A percentile compares a stretch with the other conserved stretches of the same genome.
phyloP scores from a whole-genome alignment of 2,329 filamentous ascomycete genomes.

The Pseudogymnoascus destructans region DNA sequence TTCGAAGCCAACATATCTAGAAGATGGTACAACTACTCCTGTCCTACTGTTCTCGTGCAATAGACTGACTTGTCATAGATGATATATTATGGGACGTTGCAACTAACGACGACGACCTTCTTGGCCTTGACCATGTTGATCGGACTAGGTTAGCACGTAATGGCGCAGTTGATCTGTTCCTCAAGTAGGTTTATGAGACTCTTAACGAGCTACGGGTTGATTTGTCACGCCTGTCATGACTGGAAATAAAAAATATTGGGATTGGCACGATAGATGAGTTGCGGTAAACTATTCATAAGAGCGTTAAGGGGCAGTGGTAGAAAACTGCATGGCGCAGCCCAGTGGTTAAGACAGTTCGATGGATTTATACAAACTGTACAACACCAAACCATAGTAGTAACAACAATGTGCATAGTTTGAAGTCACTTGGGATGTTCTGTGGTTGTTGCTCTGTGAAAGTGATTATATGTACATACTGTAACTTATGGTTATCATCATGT shows the following conservation, averaged over 20 bases:
- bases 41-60: background rate
- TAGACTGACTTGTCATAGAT: conserved; percentile 30
- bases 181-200: conserved; percentile 27
- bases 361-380: conserved; percentile 7
- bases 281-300: background rate
- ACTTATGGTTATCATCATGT: background rate
- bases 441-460: background rate
- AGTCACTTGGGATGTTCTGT: background rate
- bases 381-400: conserved; percentile 5
- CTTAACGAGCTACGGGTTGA: background rate
- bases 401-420: conserved; percentile 5
- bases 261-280: background rate
- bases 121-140: conserved; percentile 55
- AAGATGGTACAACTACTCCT: conserved; percentile 56
- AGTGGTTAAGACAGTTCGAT: conserved; percentile 1
- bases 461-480: background rate
- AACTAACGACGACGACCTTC: conserved; percentile 43
- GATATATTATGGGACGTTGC: conserved; percentile 43
- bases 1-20: conserved; percentile 67
- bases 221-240: conserved; percentile 1
- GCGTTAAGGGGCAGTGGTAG: background rate
- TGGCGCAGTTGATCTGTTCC: conserved; percentile 50
- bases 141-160: conserved; percentile 45
- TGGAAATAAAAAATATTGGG: conserved; percentile 3
- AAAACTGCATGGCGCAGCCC: background rate